A percentile compares a stretch with the other conserved stretches of the same genome.
These are phyloP conservation scores for Crithidia bombi DNA, from an alignment of 208 protist genomes.

Conservation along the genomic window DNA sequence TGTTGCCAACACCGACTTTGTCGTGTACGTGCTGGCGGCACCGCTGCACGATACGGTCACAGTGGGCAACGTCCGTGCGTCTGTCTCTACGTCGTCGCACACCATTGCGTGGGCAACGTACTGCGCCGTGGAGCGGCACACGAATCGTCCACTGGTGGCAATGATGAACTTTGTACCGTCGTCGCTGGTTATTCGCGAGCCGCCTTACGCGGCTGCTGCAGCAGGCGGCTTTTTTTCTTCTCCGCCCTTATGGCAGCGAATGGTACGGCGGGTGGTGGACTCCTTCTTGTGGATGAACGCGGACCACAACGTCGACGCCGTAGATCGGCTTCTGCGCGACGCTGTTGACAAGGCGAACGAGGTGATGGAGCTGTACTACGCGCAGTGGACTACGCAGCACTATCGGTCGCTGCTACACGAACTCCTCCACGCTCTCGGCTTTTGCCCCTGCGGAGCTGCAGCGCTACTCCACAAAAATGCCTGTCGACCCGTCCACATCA, in stretches of 20 bases:
- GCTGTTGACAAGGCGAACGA: conserved; percentile 2
- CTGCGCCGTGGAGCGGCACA: conserved; percentile 35
- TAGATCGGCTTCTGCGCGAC: not conserved
- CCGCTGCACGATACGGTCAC: conserved; percentile 29
- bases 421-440: conserved; percentile 75
- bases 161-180: conserved; percentile 62
- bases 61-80: not conserved
- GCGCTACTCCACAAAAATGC: conserved; percentile 1
- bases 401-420: conserved; percentile 68
- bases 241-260: not conserved
- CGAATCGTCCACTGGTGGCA: conserved; percentile 48
- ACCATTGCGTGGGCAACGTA: conserved; percentile 56
- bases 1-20: conserved; percentile 46
- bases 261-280: not conserved
- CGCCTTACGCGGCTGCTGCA: not conserved
- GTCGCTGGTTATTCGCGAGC: conserved; percentile 14
- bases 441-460: conserved; percentile 45
- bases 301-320: not conserved
- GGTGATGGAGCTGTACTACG: conserved; percentile 5
- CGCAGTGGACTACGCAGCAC: conserved; percentile 34
- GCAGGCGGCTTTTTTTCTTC: not conserved
- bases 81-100: conserved; percentile 13
- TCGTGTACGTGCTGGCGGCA: conserved; percentile 64
- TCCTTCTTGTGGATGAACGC: not conserved
- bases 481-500: not conserved